Percentiles rank a stretch among this genome's conserved stretches.
Evolutionary conservation across 345 rosid genomes (phyloP).

Genomic region (Barbarea vulgaris): DNA sequence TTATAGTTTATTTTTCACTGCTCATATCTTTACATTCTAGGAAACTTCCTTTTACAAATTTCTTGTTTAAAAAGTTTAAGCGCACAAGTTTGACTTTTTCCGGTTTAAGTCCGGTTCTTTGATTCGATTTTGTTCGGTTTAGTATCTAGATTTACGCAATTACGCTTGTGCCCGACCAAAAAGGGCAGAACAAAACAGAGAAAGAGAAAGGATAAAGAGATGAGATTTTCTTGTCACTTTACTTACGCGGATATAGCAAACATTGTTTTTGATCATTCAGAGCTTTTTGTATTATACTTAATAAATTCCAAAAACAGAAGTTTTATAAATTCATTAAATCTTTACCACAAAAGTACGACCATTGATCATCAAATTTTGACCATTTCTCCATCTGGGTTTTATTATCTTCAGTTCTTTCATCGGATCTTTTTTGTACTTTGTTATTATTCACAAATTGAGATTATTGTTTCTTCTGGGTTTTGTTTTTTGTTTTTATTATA

Average conservation of each 20-base stretch:
- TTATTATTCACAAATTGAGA: slow-evolving; percentile 20
- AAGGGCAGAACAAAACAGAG: slow-evolving; percentile 23
- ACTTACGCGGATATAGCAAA: slow-evolving; percentile 21
- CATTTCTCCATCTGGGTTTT: slow-evolving; percentile 27
- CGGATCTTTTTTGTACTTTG: slow-evolving; percentile 1
- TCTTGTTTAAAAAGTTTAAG: not conserved
- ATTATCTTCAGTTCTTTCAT: slow-evolving; percentile 23
- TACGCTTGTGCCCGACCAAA: slow-evolving; percentile 25
- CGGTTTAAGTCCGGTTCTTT: slow-evolving; percentile 1
- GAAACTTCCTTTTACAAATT: slow-evolving; percentile 16
- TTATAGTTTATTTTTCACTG: slow-evolving; percentile 3
- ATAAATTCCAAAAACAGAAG: not conserved
- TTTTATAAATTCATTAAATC: slow-evolving; percentile 20
- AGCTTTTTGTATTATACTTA: slow-evolving; percentile 13
- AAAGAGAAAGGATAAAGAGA: slow-evolving; percentile 24
- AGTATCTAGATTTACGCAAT: not conserved
- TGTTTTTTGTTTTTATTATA: slow-evolving; percentile 14
- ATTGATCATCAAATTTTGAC: slow-evolving; percentile 30
- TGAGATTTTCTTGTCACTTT: slow-evolving; percentile 26
- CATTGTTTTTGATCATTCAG: slow-evolving; percentile 24
- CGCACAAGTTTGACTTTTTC: slow-evolving; percentile 7
- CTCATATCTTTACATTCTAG: not conserved
- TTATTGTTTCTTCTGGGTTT: slow-evolving; percentile 16
- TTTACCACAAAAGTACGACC: slow-evolving; percentile 9
- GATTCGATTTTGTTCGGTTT: not conserved